These are phyloP conservation scores for Opeltia flavorubescens DNA, from an alignment of 495 filamentous ascomycete species.

Conservation along the genomic window DNA sequence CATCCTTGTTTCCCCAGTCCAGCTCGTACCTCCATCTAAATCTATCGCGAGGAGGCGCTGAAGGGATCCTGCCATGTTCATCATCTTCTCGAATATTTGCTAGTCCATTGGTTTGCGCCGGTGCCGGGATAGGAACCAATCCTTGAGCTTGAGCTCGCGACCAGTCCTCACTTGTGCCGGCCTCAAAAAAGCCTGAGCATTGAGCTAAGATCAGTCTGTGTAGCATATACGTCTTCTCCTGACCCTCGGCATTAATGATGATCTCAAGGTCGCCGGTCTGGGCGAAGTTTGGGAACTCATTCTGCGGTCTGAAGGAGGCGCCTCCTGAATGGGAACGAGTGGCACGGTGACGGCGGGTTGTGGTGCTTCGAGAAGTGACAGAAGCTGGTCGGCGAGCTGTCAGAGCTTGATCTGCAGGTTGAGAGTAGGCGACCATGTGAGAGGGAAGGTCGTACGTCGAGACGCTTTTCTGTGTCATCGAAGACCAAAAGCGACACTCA, in stretches of 20 bases:
- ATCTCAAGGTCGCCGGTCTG: conserved; percentile 88
- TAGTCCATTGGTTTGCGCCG: conserved; percentile 24
- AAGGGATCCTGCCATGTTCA: conserved; percentile 20
- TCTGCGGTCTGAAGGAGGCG: conserved; percentile 53
- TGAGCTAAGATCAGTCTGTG: conserved; percentile 74
- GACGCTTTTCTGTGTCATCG: conserved; percentile 3
- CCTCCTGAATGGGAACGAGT: conserved; percentile 73
- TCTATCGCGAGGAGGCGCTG: conserved; percentile 25
- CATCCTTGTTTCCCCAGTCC: conserved; percentile 55
- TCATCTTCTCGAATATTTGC: conserved; percentile 45
- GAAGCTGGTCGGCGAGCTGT: conserved; percentile 42
- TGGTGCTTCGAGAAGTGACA: conserved; percentile 43
- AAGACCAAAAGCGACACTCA: no score
- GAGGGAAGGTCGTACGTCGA: conserved; percentile 7
- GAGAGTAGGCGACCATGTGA: conserved; percentile 61
- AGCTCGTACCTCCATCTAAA: conserved; percentile 77
- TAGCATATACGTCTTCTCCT: conserved; percentile 71
- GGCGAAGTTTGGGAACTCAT: conserved; percentile 84
- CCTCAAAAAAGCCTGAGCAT: conserved; percentile 87
- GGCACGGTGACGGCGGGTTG: conserved; percentile 49
- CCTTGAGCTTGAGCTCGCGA: conserved; percentile 34
- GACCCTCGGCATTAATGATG: conserved; percentile 51
- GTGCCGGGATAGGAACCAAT: conserved; percentile 15
- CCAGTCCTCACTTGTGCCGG: conserved; percentile 79
- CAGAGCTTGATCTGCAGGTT: conserved; percentile 38